Percentiles rank a stretch among this genome's conserved stretches.
phyloP scores from a whole-genome alignment of 2,329 filamentous ascomycete genomes.

The Rosellinia necatrix region DNA sequence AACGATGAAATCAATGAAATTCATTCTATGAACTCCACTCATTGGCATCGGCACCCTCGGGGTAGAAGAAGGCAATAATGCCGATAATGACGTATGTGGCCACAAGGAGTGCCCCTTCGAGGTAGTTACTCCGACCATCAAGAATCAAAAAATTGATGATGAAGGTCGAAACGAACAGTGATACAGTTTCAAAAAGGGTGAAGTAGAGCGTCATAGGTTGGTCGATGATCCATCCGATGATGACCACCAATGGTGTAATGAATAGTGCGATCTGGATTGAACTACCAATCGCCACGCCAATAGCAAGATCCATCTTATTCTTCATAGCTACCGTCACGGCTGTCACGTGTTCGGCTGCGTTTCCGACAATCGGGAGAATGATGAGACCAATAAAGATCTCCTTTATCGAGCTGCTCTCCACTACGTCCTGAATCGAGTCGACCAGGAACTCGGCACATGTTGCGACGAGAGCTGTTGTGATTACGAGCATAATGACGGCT shows the following conservation, averaged over 20 bases:
- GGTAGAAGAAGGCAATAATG: constrained; percentile 70
- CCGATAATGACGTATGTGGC: constrained; percentile 71
- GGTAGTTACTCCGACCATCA: constrained; percentile 84
- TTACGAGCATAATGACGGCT: constrained; percentile 64
- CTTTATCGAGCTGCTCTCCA: constrained; percentile 58
- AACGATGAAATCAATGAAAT: neutral
- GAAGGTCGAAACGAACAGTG: constrained; percentile 80
- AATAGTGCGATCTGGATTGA: constrained; percentile 76
- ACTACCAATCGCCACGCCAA: constrained; percentile 72
- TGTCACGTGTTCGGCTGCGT: constrained; percentile 74
- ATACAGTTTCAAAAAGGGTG: constrained; percentile 86
- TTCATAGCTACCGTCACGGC: constrained; percentile 72
- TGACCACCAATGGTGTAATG: constrained; percentile 71
- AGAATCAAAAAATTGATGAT: constrained; percentile 88
- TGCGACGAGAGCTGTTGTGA: constrained; percentile 69
- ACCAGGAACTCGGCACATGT: constrained; percentile 74
- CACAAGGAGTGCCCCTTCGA: constrained; percentile 74
- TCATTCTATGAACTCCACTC: constrained; percentile 34
- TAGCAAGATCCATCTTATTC: constrained; percentile 78
- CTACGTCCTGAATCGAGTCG: constrained; percentile 67
- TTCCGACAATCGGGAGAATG: constrained; percentile 73
- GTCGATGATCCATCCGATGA: constrained; percentile 71
- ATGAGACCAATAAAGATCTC: constrained; percentile 75
- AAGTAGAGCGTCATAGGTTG: constrained; percentile 82
- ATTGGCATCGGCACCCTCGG: constrained; percentile 54